Base-by-base conservation (phyloP, 257 asterid species). In the Solanum chmielewskii region DNA sequence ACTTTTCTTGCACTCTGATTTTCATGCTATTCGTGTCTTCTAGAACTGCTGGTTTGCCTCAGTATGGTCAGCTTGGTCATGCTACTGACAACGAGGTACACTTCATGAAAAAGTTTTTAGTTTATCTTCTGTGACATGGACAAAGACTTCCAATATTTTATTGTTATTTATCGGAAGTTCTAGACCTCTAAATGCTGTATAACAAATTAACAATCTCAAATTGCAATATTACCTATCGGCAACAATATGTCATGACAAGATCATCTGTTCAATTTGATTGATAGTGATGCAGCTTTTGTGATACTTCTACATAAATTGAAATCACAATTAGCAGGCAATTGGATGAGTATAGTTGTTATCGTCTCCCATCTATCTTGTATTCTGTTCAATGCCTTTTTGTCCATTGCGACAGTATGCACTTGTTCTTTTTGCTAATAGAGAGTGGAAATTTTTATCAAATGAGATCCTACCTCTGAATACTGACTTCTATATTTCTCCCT, bases 41-140 rank as follows among this genome's bases (percentile, higher is more conserved):
- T 64, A 95, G 99, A 88, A 96, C 98, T 90, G 99, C 97, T 91
- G 99, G 99, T 90, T 96, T 94, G 88, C 99, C 99, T 68, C 99
- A 96, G 87, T 97, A 93, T 88, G 99, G 99, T 86, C 99, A 97
- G 91, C 98, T 97, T 87, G 99, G 99, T 71, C 99, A 97, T 91
- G 98, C 95, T 66, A 90, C 99, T 15, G 95, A 95, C 92, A 97
- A 96, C 77, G 99, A 97, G 98, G 99, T 97, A 91, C 47, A 88
- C 15, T 75, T 76, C 56, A 45, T 80, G 86, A 39, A 35, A 4
- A 45, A 9, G 5, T 35, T 83, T 52, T 60, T 83, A 62, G 47
- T 62, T 35, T 62, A 35, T 62, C 25, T 62, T 80, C 29, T 47
- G 69, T 49, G 29, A 29, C 29, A 49, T 47, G 45, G 85, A 10